Evolutionary conservation across 2,329 filamentous ascomycete genomes (phyloP).

Genomic region (Tolypocladium tundrense): DNA sequence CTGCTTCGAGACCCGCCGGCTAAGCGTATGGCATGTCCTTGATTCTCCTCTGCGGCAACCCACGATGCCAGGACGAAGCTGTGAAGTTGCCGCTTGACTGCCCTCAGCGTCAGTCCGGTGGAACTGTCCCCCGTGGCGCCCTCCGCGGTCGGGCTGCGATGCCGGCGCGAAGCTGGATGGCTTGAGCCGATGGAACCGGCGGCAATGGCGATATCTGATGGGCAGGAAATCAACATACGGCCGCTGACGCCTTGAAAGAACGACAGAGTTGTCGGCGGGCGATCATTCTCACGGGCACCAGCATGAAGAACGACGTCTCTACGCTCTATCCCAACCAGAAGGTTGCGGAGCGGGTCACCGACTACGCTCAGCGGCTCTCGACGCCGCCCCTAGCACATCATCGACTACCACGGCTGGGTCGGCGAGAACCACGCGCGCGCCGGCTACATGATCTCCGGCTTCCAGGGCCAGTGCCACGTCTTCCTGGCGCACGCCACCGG

Average conservation of each 20-base stretch:
- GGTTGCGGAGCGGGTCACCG: slow-evolving; percentile 21
- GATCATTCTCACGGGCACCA: not conserved
- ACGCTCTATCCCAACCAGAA: slow-evolving; percentile 26
- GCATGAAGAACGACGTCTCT: slow-evolving; percentile 20
- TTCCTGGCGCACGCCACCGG: slow-evolving; percentile 26
- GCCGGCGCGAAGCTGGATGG: not conserved
- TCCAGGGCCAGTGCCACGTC: slow-evolving; percentile 20
- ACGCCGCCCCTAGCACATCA: slow-evolving; percentile 20
- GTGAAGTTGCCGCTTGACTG: not conserved
- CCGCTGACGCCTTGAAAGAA: not conserved
- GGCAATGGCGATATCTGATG: not conserved
- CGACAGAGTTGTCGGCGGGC: no score
- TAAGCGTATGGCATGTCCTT: not conserved
- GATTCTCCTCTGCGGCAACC: not conserved
- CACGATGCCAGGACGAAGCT: not conserved
- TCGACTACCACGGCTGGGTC: slow-evolving; percentile 24
- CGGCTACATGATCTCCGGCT: slow-evolving; percentile 23
- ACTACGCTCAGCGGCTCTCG: slow-evolving; percentile 25
- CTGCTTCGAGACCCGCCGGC: not conserved
- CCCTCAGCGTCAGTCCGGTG: not conserved
- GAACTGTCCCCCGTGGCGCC: not conserved
- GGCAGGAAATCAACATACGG: not conserved
- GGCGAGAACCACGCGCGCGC: slow-evolving; percentile 11
- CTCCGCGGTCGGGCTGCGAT: not conserved
- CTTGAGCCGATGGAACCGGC: not conserved